Conservation (phyloP, 1,284 basidiomycete genomes). For the Boletus sp. region DNA sequence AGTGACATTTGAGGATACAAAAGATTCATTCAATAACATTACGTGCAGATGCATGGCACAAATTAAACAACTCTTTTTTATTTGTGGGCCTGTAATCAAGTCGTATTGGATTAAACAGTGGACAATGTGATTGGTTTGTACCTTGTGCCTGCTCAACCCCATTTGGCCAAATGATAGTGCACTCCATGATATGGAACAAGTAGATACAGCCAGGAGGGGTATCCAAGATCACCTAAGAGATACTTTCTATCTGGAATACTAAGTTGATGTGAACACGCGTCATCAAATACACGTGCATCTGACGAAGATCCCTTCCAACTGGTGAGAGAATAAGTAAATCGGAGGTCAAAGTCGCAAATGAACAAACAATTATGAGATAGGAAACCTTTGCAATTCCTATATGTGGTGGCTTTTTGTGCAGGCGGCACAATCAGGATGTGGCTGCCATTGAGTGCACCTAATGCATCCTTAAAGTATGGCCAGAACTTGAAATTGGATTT, state of each 20-base stretch:
- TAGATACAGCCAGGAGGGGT: not conserved
- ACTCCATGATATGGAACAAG: conserved; percentile 8
- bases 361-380: not conserved
- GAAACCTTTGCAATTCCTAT: not conserved
- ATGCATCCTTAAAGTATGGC: not conserved
- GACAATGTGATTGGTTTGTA: too few species aligned
- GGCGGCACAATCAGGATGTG: not conserved
- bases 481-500: not conserved
- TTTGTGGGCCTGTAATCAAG: too few species aligned
- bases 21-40: conserved; percentile 49
- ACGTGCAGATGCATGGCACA: conserved; percentile 40
- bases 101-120: too few species aligned
- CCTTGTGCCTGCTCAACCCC: not conserved
- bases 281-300: too few species aligned
- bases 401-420: too few species aligned
- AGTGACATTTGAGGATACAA: conserved; percentile 44
- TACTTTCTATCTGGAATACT: too few species aligned
- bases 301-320: not conserved
- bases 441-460: not conserved
- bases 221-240: too few species aligned
- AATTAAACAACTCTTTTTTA: conserved; percentile 47
- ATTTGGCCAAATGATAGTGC: conserved; percentile 13
- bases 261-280: too few species aligned
- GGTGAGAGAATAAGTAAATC: not conserved
- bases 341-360: not conserved